A percentile compares a stretch with the other conserved stretches of the same genome.
These are phyloP conservation scores for Vigna unguiculata DNA, from an alignment of 306 rosid genomes.

Conservation along the genomic window DNA sequence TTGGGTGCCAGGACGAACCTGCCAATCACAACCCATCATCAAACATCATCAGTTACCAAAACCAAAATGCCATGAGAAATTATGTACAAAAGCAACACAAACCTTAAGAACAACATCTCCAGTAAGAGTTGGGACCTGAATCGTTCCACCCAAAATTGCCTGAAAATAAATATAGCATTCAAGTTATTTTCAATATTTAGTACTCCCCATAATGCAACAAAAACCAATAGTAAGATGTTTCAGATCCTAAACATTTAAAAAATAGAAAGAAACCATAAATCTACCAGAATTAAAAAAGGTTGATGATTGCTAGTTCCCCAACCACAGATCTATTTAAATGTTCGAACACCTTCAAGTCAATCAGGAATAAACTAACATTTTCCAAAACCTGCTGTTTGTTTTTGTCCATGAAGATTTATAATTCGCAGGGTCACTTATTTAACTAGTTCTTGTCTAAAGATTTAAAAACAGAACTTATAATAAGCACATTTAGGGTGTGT, in stretches of 20 bases:
- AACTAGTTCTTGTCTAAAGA: slow-evolving; percentile 17
- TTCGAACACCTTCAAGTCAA: slow-evolving; percentile 4
- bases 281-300: not conserved
- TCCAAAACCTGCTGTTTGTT: not conserved
- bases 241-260: slow-evolving; percentile 11
- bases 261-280: slow-evolving; percentile 3
- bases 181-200: not conserved
- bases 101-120: slow-evolving; percentile 96
- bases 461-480: not conserved
- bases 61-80: slow-evolving; percentile 24
- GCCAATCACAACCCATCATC: slow-evolving; percentile 39
- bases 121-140: slow-evolving; percentile 86
- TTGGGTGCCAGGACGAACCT: slow-evolving; percentile 92
- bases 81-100: slow-evolving; percentile 31
- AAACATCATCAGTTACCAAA: slow-evolving; percentile 7
- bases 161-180: slow-evolving; percentile 39
- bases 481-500: too few species aligned
- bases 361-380: slow-evolving; percentile 25
- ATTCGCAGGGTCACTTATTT: slow-evolving; percentile 14
- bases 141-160: slow-evolving; percentile 94
- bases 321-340: slow-evolving; percentile 20
- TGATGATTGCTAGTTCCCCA: slow-evolving; percentile 14
- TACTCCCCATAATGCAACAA: not conserved
- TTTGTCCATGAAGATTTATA: slow-evolving; percentile 17
- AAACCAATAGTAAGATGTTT: not conserved